Conservation (phyloP, 2,329 filamentous ascomycete genomes). For the Fusarium duplospermum region DNA sequence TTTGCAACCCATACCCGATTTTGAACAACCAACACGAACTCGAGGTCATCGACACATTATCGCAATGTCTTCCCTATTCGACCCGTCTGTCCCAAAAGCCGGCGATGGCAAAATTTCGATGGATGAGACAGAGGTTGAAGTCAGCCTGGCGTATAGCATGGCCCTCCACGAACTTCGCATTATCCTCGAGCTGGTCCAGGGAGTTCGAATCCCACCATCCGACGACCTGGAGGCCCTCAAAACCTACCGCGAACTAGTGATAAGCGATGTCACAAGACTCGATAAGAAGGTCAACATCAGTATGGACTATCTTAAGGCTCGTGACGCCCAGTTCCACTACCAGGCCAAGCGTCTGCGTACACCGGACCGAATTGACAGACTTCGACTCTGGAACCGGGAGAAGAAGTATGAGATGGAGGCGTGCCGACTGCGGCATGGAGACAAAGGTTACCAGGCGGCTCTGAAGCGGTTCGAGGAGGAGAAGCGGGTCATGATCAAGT, state of each 20-base stretch:
- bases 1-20: not conserved
- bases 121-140: conserved; percentile 25
- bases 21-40: not conserved
- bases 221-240: conserved; percentile 20
- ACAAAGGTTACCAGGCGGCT: conserved; percentile 15
- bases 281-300: conserved; percentile 23
- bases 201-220: conserved; percentile 3
- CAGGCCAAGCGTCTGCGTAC: conserved; percentile 32
- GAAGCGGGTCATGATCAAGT: conserved; percentile 32
- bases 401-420: conserved; percentile 28
- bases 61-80: conserved; percentile 21
- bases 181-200: conserved; percentile 21
- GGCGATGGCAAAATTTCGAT: conserved; percentile 23
- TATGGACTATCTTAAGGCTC: conserved; percentile 26
- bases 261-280: conserved; percentile 17
- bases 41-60: not conserved
- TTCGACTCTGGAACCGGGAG: conserved; percentile 33
- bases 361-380: conserved; percentile 26
- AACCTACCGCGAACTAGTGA: conserved; percentile 9
- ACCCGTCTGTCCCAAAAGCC: conserved; percentile 24
- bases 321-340: conserved; percentile 34
- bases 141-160: conserved; percentile 32
- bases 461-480: conserved; percentile 25
- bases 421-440: conserved; percentile 16
- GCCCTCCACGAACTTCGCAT: conserved; percentile 27